Evolutionary conservation across 23 red algal species (phyloP), one percentile per base, ranked within the genome.

Genomic region (Gracilaria vermiculophylla): DNA sequence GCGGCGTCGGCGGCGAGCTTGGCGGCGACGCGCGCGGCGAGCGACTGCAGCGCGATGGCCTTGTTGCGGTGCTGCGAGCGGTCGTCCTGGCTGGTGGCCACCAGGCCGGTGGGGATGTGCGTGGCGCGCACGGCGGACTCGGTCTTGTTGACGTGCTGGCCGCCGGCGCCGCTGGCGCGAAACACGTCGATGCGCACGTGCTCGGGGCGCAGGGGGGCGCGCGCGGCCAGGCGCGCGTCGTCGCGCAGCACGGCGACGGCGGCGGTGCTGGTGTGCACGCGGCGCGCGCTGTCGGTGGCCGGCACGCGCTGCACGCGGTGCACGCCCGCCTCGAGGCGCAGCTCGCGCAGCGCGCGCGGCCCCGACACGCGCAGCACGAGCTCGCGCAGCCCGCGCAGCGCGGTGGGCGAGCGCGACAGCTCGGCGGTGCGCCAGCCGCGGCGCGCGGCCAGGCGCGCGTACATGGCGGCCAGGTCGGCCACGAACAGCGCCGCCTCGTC

Each of bases 251-350:
- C 90, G 17, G 92, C 89, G 0, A 98, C 96, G 69, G 49, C 73
- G 31, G 88, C 96, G 11, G 92, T 88, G 36, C 87, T 92, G 7
- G 96, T 98, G 62, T 98, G 96, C 5, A 98, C 80, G 31, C 96
- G 73, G 19, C 96, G 92, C 51, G 60, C 47, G 5, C 92, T 78
- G 51, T 98, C 96, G 19, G 96, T 98, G 9, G 86, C 87, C 31
- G 96, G 96, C 64, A 98, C 90, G 12, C 96, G 88, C 79, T 98
- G 96, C 23, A 98, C 96, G 1, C 96, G 92, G 70, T 98, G 96
- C 13, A 95, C 96, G 29, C 96, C 96, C 8, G 96, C 96, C 85
- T 98, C 96, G 50, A 83, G 62, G 35, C 51, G 65, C 27, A 98
- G 31, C 7, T 45, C 48, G 15, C 67, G 40, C 40, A 81, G 89